phyloP scores from a whole-genome alignment of 73 alveolate genomes.

The Effrenium voratum region DNA sequence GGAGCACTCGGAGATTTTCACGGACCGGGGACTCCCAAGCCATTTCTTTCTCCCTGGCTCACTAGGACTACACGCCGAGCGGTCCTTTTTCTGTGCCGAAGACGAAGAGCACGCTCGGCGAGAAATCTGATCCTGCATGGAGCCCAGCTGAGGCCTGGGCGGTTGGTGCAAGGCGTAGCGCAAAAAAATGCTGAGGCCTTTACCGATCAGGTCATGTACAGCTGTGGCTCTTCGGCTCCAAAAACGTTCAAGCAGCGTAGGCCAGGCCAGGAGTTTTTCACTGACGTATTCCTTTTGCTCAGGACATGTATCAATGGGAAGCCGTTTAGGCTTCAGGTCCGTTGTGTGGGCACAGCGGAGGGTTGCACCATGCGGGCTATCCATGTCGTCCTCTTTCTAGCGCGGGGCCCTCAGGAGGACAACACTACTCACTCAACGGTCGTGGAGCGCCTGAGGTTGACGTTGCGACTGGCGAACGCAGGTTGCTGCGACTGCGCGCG shows the following conservation, averaged over 20 bases:
- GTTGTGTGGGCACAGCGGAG: slow-evolving; percentile 26
- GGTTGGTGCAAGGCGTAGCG: neutral
- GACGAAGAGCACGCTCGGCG: slow-evolving; percentile 32
- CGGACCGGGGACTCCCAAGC: slow-evolving; percentile 19
- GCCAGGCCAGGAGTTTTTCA: neutral
- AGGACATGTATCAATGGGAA: neutral
- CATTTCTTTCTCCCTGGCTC: neutral
- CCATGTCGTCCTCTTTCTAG: neutral
- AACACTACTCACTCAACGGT: neutral
- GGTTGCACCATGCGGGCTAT: neutral
- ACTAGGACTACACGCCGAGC: slow-evolving; percentile 71
- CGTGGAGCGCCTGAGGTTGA: slow-evolving; percentile 8
- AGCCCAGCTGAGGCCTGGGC: neutral
- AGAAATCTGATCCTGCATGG: slow-evolving; percentile 58
- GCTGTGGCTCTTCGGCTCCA: slow-evolving; percentile 88
- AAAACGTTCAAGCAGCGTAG: slow-evolving; percentile 80
- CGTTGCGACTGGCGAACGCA: slow-evolving; percentile 32
- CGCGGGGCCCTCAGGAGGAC: neutral
- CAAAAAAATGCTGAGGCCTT: neutral
- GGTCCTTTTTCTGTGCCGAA: slow-evolving; percentile 89
- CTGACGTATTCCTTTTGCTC: neutral
- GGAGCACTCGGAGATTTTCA: slow-evolving; percentile 81
- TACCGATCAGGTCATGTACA: slow-evolving; percentile 70
- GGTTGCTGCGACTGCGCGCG: slow-evolving; percentile 74
- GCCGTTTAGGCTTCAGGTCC: neutral